These are phyloP conservation scores for Trichoderma hamatum DNA, from an alignment of 2,329 filamentous ascomycete genomes.

Conservation along the genomic window DNA sequence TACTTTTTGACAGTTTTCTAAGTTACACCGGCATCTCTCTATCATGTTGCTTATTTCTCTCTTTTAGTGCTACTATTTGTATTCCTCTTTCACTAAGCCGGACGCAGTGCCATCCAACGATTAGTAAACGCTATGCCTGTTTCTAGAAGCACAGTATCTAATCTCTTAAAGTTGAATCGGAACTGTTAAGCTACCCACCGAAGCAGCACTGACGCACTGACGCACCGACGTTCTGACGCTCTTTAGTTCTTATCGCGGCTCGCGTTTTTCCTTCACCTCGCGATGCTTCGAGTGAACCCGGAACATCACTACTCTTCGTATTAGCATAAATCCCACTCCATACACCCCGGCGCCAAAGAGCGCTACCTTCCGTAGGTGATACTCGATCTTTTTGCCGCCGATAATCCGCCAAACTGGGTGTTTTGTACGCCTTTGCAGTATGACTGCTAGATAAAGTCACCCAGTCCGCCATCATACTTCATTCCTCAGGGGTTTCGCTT, in stretches of 20 bases:
- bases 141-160: neutral
- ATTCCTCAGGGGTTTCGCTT: neutral
- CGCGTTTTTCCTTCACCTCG: neutral
- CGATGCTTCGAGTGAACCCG: neutral
- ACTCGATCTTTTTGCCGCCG: neutral
- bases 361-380: neutral
- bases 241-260: slow-evolving; percentile 1
- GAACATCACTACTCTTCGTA: neutral
- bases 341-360: neutral
- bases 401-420: neutral
- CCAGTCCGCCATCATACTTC: neutral
- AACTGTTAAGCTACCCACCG: neutral
- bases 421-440: neutral
- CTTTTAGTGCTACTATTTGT: no score
- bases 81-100: neutral
- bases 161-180: neutral
- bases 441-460: slow-evolving; percentile 7
- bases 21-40: neutral
- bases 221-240: neutral
- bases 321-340: neutral
- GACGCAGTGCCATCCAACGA: neutral
- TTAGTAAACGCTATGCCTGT: neutral
- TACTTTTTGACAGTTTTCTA: neutral
- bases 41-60: neutral
- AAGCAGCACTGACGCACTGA: neutral